phyloP scores from a whole-genome alignment of 2,329 filamentous ascomycete genomes.

The Anthostomella pinea region DNA sequence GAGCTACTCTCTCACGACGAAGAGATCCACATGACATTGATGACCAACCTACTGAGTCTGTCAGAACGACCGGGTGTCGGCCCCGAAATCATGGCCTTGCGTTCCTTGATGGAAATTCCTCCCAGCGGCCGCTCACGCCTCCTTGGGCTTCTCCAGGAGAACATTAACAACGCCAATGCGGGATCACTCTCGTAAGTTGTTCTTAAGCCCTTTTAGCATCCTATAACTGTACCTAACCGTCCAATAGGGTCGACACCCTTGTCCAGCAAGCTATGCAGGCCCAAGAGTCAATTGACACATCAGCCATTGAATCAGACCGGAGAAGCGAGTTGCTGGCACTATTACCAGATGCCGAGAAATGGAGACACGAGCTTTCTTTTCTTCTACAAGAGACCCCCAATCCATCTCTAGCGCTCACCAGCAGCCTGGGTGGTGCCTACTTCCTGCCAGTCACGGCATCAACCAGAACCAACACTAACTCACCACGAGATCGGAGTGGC shows the following conservation, averaged over 20 bases:
- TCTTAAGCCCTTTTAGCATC: not conserved
- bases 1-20: slow-evolving; percentile 44
- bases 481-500: slow-evolving; percentile 62
- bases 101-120: slow-evolving; percentile 44
- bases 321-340: slow-evolving; percentile 34
- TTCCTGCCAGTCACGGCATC: slow-evolving; percentile 52
- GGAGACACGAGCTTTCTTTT: slow-evolving; percentile 59
- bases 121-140: slow-evolving; percentile 43
- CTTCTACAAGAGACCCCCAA: slow-evolving; percentile 54
- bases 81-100: slow-evolving; percentile 41
- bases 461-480: slow-evolving; percentile 15
- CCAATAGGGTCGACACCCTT: slow-evolving; percentile 49
- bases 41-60: slow-evolving; percentile 52
- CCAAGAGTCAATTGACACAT: slow-evolving; percentile 32
- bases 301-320: slow-evolving; percentile 32
- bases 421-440: slow-evolving; percentile 66
- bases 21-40: slow-evolving; percentile 46
- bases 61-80: slow-evolving; percentile 45
- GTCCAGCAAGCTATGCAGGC: slow-evolving; percentile 46
- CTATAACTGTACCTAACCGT: slow-evolving; percentile 16
- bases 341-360: slow-evolving; percentile 62
- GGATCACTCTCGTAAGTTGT: slow-evolving; percentile 49
- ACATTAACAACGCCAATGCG: slow-evolving; percentile 47
- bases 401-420: slow-evolving; percentile 70
- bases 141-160: slow-evolving; percentile 51